These are phyloP conservation scores for Phytophthora quininea DNA, from an alignment of 352 stramenopile species.

Conservation along the genomic window DNA sequence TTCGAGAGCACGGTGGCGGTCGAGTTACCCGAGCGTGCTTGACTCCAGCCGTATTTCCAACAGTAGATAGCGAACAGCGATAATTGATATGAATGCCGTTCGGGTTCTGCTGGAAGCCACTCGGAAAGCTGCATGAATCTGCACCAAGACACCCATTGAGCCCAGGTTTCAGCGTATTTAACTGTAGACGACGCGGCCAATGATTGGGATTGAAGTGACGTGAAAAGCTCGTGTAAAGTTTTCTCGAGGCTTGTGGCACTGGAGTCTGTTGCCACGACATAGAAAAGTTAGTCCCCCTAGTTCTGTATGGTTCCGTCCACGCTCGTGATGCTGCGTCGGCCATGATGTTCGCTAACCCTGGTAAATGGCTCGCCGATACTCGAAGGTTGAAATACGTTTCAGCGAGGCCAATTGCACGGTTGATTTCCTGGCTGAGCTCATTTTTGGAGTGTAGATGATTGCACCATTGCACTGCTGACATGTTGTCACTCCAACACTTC, in stretches of 20 bases:
- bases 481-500: conserved; percentile 25
- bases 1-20: neutral
- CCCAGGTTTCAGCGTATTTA: neutral
- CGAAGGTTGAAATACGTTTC: conserved; percentile 17
- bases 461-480: conserved; percentile 5
- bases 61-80: neutral
- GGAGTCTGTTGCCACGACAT: neutral
- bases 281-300: conserved; percentile 1
- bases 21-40: neutral
- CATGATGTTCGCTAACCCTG: conserved; percentile 19
- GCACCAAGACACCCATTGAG: neutral
- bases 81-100: neutral
- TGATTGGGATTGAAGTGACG: neutral
- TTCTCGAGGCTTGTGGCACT: too few relatives aligned
- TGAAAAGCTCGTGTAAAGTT: neutral
- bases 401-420: conserved; percentile 19
- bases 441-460: conserved; percentile 21
- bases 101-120: neutral
- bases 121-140: neutral
- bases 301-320: conserved; percentile 3
- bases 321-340: conserved; percentile 24
- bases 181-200: neutral
- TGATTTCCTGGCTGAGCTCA: conserved; percentile 27
- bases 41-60: neutral
- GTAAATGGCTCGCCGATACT: conserved; percentile 13